Base-by-base conservation (phyloP, 2,329 filamentous ascomycete genomes). In the Acrodontium crateriforme region DNA sequence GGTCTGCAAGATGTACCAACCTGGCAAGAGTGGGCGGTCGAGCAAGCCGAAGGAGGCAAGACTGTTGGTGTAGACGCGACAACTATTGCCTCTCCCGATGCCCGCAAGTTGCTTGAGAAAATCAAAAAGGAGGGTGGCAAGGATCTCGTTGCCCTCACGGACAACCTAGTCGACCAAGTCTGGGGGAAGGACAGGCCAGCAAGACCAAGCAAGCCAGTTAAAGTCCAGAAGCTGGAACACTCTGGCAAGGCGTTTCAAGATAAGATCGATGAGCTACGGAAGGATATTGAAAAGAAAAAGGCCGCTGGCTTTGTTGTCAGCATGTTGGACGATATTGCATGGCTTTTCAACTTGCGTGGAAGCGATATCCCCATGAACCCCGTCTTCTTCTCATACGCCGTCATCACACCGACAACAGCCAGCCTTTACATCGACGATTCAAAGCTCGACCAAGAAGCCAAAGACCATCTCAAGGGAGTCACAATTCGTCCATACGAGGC, bases 361-460 rank as follows among this genome's bases (percentile, higher is more conserved):
- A 89, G 69, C 53, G 89, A 95, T 51, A 95, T 98, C 40, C 82
- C 84, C 0, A 98, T 89, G 61, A 98, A 98, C 50, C 89, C 89
- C 0, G 89, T 98, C 27, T 95, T 98, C 63, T 95, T 95, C 58
- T 89, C 87, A 10, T 98, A 95, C 47, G 87, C 87, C 24, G 69
- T 89, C 22, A 63, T 98, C 37, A 95, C 89, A 2, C 72, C 75
- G 2, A 74, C 54, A 2, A 63, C 71, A 2, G 81, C 78, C 14
- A 84, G 75, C 1, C 66, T 98, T 4, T 98, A 94, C 47, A 63
- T 95, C 33, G 79, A 95, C 47, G 69, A 75, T 9, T 67, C 70
- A 9, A 93, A 94, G 54, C 58, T 95, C 16, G 73, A 67, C 18
- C 58, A 67, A 3, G 71, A 80, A 26, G 76, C 73, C 32, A 72